Evolutionary conservation across 2,329 filamentous ascomycete species (phyloP).

Genomic region (Apiospora rasikravindrae): DNA sequence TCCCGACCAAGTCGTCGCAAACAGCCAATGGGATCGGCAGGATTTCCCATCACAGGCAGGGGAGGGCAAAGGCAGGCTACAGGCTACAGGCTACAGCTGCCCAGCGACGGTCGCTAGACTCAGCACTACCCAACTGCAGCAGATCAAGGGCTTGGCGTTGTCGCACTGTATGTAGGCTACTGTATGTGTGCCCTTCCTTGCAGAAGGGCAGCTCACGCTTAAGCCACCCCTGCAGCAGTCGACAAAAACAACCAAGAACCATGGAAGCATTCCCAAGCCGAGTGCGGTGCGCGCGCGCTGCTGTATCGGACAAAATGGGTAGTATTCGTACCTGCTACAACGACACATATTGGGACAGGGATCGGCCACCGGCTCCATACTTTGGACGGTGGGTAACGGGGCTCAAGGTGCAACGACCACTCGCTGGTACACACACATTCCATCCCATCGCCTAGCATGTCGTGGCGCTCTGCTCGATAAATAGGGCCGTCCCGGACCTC

Average conservation of each 20-base stretch:
- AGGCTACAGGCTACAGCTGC: neutral
- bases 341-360: neutral
- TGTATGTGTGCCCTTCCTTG: neutral
- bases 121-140: constrained; percentile 8
- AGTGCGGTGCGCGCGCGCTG: neutral
- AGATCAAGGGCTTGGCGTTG: constrained; percentile 2
- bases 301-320: neutral
- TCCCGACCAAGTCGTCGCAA: neutral
- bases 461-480: constrained; percentile 4
- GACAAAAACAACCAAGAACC: neutral
- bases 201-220: neutral
- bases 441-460: neutral
- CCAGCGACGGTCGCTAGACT: constrained; percentile 10
- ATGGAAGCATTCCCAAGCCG: neutral
- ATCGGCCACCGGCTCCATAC: constrained; percentile 12
- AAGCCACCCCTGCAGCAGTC: constrained; percentile 6
- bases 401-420: constrained; percentile 6
- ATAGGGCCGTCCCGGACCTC: constrained; percentile 2
- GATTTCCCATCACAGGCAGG: constrained; percentile 5
- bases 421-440: neutral
- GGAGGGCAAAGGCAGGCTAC: no score
- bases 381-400: neutral
- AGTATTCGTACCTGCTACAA: neutral
- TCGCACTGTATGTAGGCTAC: constrained; percentile 6
- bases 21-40: constrained; percentile 3